Conservation (phyloP, 129 eudicot species). For the Flaveria brownii region DNA sequence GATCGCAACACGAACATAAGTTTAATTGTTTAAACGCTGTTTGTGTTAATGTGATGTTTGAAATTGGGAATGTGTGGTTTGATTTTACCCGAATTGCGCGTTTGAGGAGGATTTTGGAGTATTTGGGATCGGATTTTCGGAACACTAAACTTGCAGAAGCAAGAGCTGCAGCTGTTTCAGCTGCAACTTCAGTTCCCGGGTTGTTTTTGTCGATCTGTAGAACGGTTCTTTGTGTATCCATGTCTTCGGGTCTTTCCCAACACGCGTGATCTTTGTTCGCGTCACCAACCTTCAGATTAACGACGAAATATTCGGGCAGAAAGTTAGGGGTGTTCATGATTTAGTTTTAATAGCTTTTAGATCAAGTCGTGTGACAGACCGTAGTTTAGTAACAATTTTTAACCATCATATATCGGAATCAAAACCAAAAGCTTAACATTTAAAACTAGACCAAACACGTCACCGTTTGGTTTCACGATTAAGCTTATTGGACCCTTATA, state of each 20-base stretch:
- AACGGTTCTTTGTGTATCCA: constrained; percentile 63
- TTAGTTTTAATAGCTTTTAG: too few species aligned
- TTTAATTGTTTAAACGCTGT: neutral
- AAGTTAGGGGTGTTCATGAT: neutral
- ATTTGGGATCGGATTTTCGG: constrained; percentile 32
- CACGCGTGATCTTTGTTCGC: constrained; percentile 53
- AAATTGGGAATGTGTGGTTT: neutral
- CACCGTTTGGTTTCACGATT: too few species aligned
- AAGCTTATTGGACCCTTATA: too few species aligned
- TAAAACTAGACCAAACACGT: too few species aligned
- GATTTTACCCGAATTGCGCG: constrained; percentile 48
- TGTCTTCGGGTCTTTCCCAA: constrained; percentile 80
- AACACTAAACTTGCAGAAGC: constrained; percentile 67
- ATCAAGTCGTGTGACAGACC: neutral
- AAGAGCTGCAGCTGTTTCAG: constrained; percentile 76
- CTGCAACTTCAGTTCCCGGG: constrained; percentile 76
- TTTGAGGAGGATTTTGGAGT: constrained; percentile 48
- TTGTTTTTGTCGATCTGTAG: constrained; percentile 36
- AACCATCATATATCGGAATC: too few species aligned
- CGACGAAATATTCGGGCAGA: neutral
- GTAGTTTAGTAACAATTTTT: neutral
- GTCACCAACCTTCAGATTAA: constrained; percentile 50
- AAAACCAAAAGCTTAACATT: too few species aligned
- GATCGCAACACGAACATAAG: neutral
- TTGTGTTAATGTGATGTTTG: neutral